Percentiles rank a stretch among this genome's conserved stretches.
Conservation (phyloP, 2,329 filamentous ascomycete species). For the Aureobasidium sp. region DNA sequence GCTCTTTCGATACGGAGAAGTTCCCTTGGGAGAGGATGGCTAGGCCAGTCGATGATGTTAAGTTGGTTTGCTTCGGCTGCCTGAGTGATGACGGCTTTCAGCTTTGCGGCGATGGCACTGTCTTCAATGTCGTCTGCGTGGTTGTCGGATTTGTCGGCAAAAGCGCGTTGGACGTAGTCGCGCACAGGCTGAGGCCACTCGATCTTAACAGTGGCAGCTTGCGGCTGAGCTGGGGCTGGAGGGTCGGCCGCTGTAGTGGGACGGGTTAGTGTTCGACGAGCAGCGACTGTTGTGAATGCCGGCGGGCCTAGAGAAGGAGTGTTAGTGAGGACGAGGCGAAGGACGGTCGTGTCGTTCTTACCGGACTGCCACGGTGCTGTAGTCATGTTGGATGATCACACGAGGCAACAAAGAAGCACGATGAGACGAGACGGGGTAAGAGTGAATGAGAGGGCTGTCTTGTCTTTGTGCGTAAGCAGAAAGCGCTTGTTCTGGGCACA, state of each 20-base stretch:
- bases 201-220: conserved; percentile 42
- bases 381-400: conserved; percentile 7
- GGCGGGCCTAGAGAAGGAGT: conserved; percentile 20
- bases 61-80: conserved; percentile 68
- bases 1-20: conserved; percentile 66
- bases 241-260: conserved; percentile 13
- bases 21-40: conserved; percentile 74
- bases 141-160: conserved; percentile 54
- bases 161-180: conserved; percentile 81
- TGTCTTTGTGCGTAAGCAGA: not conserved
- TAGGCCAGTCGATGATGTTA: conserved; percentile 71
- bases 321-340: not conserved
- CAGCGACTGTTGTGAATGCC: conserved; percentile 38
- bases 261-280: conserved; percentile 31
- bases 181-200: conserved; percentile 79
- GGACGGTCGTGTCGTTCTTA: not conserved
- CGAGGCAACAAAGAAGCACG: conserved; percentile 13
- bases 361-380: conserved; percentile 11
- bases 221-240: conserved; percentile 14
- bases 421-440: conserved; percentile 14
- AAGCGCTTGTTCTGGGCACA: not conserved
- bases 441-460: conserved; percentile 10
- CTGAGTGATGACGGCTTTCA: conserved; percentile 77
- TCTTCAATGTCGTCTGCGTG: conserved; percentile 24
- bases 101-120: conserved; percentile 69